These are phyloP conservation scores for Suhomyces terraborum DNA, from an alignment of 1,139 yeast species.

Conservation along the genomic window DNA sequence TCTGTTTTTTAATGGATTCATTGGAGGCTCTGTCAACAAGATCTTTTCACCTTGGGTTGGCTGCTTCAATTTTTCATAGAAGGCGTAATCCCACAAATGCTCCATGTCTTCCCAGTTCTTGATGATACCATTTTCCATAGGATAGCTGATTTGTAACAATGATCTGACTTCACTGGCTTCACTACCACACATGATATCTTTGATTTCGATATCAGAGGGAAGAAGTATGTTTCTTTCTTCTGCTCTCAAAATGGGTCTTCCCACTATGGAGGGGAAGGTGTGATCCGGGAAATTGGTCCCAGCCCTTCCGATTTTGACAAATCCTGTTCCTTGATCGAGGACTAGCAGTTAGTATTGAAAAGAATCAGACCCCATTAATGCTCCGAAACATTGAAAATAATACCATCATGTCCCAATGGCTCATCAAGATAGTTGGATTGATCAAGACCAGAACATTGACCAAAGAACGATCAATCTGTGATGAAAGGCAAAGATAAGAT, in stretches of 20 bases:
- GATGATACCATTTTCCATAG: conserved; percentile 98
- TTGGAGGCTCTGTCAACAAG: conserved; percentile 93
- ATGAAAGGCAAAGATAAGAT: too few species aligned
- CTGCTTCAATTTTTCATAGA: conserved; percentile 84
- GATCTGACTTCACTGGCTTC: conserved; percentile 93
- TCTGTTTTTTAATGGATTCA: conserved; percentile 92
- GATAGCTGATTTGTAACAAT: conserved; percentile 86
- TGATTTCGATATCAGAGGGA: conserved; percentile 65
- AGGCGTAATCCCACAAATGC: conserved; percentile 97
- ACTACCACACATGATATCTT: conserved; percentile 96
- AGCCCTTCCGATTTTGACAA: conserved; percentile 91
- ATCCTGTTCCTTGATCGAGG: conserved; percentile 99
- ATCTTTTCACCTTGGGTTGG: conserved; percentile 77
- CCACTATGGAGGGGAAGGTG: conserved; percentile 98
- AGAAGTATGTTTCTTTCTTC: conserved; percentile 74
- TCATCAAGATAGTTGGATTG: too few species aligned
- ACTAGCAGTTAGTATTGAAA: conserved; percentile 45
- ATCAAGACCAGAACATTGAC: too few species aligned
- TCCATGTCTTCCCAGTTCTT: conserved; percentile 99
- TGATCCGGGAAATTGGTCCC: conserved; percentile 97
- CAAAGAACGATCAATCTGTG: too few species aligned
- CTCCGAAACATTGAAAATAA: neutral
- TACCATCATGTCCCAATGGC: too few species aligned
- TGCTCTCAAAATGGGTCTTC: conserved; percentile 95
- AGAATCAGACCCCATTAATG: neutral